Evolutionary conservation across 2,329 filamentous ascomycete species (phyloP).

Genomic region (Diaporthe ampelina): DNA sequence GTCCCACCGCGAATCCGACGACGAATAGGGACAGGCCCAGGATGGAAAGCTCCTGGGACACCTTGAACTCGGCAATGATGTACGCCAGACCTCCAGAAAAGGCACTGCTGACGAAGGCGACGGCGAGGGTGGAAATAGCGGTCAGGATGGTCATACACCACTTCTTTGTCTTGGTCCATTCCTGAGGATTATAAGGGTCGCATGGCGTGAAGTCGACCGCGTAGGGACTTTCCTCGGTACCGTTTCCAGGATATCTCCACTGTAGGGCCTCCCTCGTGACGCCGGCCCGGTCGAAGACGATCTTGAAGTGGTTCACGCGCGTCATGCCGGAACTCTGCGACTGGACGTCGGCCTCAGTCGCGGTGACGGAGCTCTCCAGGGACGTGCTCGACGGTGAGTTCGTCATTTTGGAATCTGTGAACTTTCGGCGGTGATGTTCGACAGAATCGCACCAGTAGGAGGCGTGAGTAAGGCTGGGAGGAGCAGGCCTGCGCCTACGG

Average conservation of each 20-base stretch:
- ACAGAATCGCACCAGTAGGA: slow-evolving; percentile 15
- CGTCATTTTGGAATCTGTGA: slow-evolving; percentile 36
- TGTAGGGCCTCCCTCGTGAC: slow-evolving; percentile 70
- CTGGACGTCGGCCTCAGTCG: slow-evolving; percentile 58
- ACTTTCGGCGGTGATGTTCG: neutral
- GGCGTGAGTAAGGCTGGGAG: neutral
- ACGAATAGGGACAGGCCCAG: slow-evolving; percentile 64
- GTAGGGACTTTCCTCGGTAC: slow-evolving; percentile 77
- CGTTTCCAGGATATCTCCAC: slow-evolving; percentile 69
- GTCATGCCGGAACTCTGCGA: slow-evolving; percentile 49
- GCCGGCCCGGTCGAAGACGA: slow-evolving; percentile 70
- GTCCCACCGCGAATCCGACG: slow-evolving; percentile 43
- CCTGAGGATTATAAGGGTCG: slow-evolving; percentile 77
- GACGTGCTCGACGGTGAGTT: slow-evolving; percentile 35
- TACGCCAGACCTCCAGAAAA: slow-evolving; percentile 71
- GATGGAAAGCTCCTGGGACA: slow-evolving; percentile 66
- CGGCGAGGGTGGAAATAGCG: slow-evolving; percentile 76
- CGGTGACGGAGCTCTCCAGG: slow-evolving; percentile 49
- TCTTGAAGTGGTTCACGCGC: slow-evolving; percentile 60
- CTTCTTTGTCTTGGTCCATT: slow-evolving; percentile 69
- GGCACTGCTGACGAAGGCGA: slow-evolving; percentile 78
- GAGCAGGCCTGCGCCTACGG: neutral
- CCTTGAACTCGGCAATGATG: slow-evolving; percentile 68
- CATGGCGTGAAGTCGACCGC: slow-evolving; percentile 76
- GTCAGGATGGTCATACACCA: slow-evolving; percentile 76